Conservation (phyloP, 2,329 filamentous ascomycete species). For the Cladorrhinum sp. region DNA sequence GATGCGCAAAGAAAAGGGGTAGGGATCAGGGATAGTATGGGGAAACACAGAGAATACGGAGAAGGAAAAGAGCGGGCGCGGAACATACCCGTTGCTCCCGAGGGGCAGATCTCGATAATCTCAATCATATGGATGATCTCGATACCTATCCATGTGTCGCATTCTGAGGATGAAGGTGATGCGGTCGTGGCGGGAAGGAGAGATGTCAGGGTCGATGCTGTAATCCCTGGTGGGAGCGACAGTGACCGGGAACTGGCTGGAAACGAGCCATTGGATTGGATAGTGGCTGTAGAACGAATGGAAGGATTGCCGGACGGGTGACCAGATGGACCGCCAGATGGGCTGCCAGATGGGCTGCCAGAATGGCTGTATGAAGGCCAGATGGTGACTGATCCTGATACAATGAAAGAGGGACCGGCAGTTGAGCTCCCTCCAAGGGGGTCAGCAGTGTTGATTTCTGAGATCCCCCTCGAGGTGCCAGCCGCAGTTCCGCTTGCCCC, state of each 20-base stretch:
- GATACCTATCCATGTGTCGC: slow-evolving; percentile 30
- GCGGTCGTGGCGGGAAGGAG: background rate
- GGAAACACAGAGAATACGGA: background rate
- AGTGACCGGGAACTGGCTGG: background rate
- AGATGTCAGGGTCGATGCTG: background rate
- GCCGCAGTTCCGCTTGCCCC: background rate
- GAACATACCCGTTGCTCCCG: slow-evolving; percentile 24
- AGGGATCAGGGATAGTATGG: too few species aligned
- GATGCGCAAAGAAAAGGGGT: too few species aligned
- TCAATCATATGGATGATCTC: slow-evolving; percentile 33
- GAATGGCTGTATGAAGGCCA: background rate
- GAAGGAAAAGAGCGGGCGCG: background rate
- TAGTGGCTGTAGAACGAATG: background rate
- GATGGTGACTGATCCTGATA: background rate
- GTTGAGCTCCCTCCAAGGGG: slow-evolving; percentile 1
- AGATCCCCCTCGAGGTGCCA: background rate
- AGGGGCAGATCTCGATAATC: slow-evolving; percentile 30
- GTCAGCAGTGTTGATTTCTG: slow-evolving; percentile 1
- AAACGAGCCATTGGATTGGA: background rate
- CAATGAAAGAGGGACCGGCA: background rate
- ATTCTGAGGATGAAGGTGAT: slow-evolving; percentile 7
- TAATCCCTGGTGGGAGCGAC: background rate
- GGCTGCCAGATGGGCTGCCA: background rate
- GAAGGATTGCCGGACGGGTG: background rate
- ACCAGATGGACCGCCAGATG: too few species aligned